These are phyloP conservation scores for Trapa incisa DNA, from an alignment of 345 rosid genomes.

Conservation along the genomic window DNA sequence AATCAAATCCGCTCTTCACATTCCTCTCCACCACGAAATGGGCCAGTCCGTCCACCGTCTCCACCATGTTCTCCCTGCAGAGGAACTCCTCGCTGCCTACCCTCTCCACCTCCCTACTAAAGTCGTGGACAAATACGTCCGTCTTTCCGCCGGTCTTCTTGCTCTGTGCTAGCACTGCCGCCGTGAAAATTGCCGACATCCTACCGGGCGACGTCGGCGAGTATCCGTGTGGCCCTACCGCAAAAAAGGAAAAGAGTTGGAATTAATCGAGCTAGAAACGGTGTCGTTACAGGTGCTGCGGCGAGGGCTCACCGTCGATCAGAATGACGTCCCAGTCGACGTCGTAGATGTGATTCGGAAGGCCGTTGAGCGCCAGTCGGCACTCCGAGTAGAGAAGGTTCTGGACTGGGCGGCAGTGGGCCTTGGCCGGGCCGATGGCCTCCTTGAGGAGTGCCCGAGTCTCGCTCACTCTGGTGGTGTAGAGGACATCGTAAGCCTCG, in stretches of 20 bases:
- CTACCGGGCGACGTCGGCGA: slow-evolving; percentile 52
- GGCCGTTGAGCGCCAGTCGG: slow-evolving; percentile 57
- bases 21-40: slow-evolving; percentile 37
- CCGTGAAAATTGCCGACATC: slow-evolving; percentile 76
- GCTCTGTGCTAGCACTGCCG: slow-evolving; percentile 70
- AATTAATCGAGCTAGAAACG: background rate
- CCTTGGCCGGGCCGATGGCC: slow-evolving; percentile 22
- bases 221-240: slow-evolving; percentile 50
- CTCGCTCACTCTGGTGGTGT: slow-evolving; percentile 58
- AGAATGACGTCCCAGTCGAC: slow-evolving; percentile 71
- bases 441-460: slow-evolving; percentile 23
- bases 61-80: slow-evolving; percentile 55
- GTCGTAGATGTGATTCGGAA: slow-evolving; percentile 76
- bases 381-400: slow-evolving; percentile 83
- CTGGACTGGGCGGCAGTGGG: slow-evolving; percentile 80
- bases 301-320: slow-evolving; percentile 28
- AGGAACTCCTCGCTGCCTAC: slow-evolving; percentile 56
- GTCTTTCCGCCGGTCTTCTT: slow-evolving; percentile 13
- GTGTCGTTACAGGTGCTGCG: background rate
- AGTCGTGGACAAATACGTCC: slow-evolving; percentile 75
- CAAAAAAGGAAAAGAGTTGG: background rate
- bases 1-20: slow-evolving; percentile 16
- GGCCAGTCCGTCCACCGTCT: slow-evolving; percentile 39
- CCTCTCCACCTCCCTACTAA: slow-evolving; percentile 55
- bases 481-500: slow-evolving; percentile 74